A percentile compares a stretch with the other conserved stretches of the same genome.
Evolutionary conservation across 768 basidiomycete genomes (phyloP).

Genomic region (Termitomyces eurrhizus): DNA sequence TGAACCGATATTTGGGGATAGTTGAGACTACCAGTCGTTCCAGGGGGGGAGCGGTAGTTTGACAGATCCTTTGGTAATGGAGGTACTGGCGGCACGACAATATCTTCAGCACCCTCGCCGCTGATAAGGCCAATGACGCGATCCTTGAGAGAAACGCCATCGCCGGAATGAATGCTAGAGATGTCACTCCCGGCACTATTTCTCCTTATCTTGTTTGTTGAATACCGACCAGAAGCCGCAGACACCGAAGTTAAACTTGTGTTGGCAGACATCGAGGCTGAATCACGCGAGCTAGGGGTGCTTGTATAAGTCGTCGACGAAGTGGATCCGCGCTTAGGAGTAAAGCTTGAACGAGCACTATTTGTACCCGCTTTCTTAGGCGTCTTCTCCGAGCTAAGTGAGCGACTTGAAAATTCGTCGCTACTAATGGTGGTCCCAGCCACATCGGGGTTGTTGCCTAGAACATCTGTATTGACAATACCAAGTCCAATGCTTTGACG

Average conservation of each 20-base stretch:
- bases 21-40: slow-evolving; percentile 49
- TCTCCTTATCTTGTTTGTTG: slow-evolving; percentile 60
- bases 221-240: slow-evolving; percentile 68
- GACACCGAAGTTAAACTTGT: slow-evolving; percentile 80
- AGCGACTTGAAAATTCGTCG: slow-evolving; percentile 50
- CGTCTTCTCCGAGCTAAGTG: slow-evolving; percentile 53
- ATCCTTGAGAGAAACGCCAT: slow-evolving; percentile 61
- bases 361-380: slow-evolving; percentile 59
- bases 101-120: slow-evolving; percentile 58
- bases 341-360: slow-evolving; percentile 67
- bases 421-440: slow-evolving; percentile 47
- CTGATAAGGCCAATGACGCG: slow-evolving; percentile 58
- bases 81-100: slow-evolving; percentile 85
- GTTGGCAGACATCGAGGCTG: slow-evolving; percentile 72
- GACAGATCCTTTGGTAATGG: slow-evolving; percentile 88
- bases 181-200: slow-evolving; percentile 88
- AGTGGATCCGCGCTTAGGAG: slow-evolving; percentile 84
- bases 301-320: slow-evolving; percentile 85
- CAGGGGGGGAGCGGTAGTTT: slow-evolving; percentile 68
- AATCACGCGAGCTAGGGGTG: slow-evolving; percentile 84
- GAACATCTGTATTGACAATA: slow-evolving; percentile 27
- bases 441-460: slow-evolving; percentile 37
- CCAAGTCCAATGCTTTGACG: slow-evolving; percentile 33
- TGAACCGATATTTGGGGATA: slow-evolving; percentile 38
- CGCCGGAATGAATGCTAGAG: slow-evolving; percentile 70